Conservation (phyloP, 768 basidiomycete genomes). For the Roridomyces roridus region DNA sequence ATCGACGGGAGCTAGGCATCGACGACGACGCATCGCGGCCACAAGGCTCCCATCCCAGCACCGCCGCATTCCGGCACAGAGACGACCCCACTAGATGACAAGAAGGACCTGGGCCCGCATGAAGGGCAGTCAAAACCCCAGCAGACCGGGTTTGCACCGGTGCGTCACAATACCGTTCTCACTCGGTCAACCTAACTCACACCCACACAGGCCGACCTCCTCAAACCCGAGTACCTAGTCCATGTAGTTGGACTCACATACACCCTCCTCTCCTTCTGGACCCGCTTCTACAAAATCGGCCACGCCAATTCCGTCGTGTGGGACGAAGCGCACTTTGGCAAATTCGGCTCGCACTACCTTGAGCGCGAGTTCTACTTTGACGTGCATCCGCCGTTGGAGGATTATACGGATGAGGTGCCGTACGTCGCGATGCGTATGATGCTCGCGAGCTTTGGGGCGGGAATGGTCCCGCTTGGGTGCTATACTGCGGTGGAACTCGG, state of each 20-base stretch:
- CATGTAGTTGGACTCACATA: slow-evolving; percentile 56
- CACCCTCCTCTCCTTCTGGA: slow-evolving; percentile 93
- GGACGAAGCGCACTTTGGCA: slow-evolving; percentile 99
- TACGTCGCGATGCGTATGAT: slow-evolving; percentile 96
- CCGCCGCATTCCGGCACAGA: too few relatives aligned
- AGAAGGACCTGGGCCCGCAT: too few relatives aligned
- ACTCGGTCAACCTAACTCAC: too few relatives aligned
- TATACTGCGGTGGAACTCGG: slow-evolving; percentile 92
- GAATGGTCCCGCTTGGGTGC: slow-evolving; percentile 96
- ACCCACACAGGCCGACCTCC: too few relatives aligned
- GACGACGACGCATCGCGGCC: too few relatives aligned
- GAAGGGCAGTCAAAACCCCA: too few relatives aligned
- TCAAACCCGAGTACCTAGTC: too few relatives aligned
- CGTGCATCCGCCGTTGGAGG: slow-evolving; percentile 91
- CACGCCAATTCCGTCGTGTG: slow-evolving; percentile 87
- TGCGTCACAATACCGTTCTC: too few relatives aligned
- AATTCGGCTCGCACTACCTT: slow-evolving; percentile 97
- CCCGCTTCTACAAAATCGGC: slow-evolving; percentile 93
- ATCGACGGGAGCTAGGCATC: too few relatives aligned
- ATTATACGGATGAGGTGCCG: slow-evolving; percentile 85
- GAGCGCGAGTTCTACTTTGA: slow-evolving; percentile 99
- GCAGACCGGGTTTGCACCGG: too few relatives aligned
- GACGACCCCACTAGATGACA: too few relatives aligned
- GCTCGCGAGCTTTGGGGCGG: slow-evolving; percentile 92
- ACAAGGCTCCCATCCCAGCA: too few relatives aligned